Base-by-base conservation (phyloP, 2,329 filamentous ascomycete species). In the Trichoderma citrinoviride region DNA sequence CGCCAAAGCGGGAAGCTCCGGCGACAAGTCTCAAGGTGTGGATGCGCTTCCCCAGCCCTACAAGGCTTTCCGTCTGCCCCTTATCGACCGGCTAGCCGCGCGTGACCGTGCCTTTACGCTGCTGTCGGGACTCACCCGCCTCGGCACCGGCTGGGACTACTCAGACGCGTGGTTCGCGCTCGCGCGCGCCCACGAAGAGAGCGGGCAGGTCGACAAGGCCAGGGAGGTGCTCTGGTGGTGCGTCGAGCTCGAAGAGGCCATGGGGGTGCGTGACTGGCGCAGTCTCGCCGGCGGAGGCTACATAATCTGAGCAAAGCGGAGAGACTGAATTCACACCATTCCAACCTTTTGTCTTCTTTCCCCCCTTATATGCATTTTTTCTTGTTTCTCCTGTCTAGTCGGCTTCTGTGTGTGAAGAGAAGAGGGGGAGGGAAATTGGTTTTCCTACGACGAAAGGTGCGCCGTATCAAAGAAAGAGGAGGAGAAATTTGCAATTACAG, bases 151-250 rank as follows among this genome's bases (percentile, higher is more conserved):
- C 0, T 99, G 95, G 95, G 94, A 97, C 76, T 86, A 90, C 74
- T 88, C 91, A 0, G 95, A 98, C 74, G 95, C 94, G 5, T 99
- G 95, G 95, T 94, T 92, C 73, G 86, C 90, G 5, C 84, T 99
- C 40, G 91, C 93, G 0, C 83, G 92, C 68, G 93, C 92, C 10
- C 91, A 97, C 73, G 95, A 99, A 77, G 87, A 93, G 73, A 91
- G 91, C 65, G 91, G 90, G 0, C 91, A 97, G 79, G 77, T 87
- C 1, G 91, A 95, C 43, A 96, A 94, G 80, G 90, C 95, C 15
- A 96, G 93, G 79, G 90, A 95, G 70, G 92, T 93, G 52, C 83
- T 98, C 7, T 98, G 95, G 95, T 98, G 94, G 93, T 96, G 93
- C 71, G 91, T 99, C 14, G 93, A 97, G 77, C 82, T 99, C 33